Evolutionary conservation across 2,329 filamentous ascomycete species (phyloP).

Genomic region (Plectosphaerella plurivora): DNA sequence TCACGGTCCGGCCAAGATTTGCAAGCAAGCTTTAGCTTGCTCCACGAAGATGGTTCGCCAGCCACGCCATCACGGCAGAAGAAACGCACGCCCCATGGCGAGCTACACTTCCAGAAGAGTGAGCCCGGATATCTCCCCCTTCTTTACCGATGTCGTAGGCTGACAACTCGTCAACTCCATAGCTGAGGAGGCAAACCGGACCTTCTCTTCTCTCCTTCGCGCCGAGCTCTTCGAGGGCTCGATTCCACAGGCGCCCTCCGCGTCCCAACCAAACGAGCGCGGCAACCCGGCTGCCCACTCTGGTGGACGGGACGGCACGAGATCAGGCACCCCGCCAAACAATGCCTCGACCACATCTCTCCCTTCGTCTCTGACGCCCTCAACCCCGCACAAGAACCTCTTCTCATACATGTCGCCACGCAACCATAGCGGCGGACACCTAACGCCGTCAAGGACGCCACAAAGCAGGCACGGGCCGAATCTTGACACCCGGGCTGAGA

Average conservation of each 20-base stretch:
- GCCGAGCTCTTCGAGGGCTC: conserved; percentile 90
- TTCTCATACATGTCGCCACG: conserved; percentile 84
- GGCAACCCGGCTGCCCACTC: conserved; percentile 36
- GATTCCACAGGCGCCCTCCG: conserved; percentile 73
- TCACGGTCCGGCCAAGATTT: conserved; percentile 90
- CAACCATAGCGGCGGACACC: conserved; percentile 72
- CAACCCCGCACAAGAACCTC: conserved; percentile 94
- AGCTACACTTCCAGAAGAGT: conserved; percentile 94
- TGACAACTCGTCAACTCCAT: conserved; percentile 3
- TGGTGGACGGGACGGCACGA: conserved; percentile 58
- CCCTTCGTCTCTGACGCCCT: conserved; percentile 78
- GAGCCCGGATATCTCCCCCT: conserved; percentile 24
- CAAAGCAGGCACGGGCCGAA: conserved; percentile 85
- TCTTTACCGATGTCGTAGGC: background rate
- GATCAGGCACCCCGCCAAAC: conserved; percentile 77
- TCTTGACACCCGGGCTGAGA: conserved; percentile 82
- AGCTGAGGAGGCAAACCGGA: conserved; percentile 93
- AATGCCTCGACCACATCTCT: conserved; percentile 56
- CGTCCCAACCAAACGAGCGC: conserved; percentile 55
- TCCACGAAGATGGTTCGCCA: conserved; percentile 90
- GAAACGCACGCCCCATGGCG: conserved; percentile 80
- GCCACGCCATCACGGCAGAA: conserved; percentile 83
- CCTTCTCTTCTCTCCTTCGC: conserved; percentile 81
- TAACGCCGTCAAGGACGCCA: conserved; percentile 83
- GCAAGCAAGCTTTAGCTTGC: conserved; percentile 84